phyloP scores from a whole-genome alignment of 2,329 filamentous ascomycete species.

The Grosmannia serpens region DNA sequence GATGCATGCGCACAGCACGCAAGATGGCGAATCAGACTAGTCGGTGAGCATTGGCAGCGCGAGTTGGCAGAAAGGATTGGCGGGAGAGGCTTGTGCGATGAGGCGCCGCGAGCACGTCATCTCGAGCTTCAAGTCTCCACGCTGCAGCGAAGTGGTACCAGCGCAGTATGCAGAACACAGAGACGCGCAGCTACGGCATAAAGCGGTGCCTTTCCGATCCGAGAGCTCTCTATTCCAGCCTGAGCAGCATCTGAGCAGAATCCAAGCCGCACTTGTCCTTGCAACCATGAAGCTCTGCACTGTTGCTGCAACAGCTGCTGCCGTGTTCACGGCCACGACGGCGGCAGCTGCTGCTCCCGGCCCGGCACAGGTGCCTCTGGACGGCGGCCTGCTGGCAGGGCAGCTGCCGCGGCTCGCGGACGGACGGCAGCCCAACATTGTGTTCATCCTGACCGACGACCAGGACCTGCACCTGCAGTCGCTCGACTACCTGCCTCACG shows the following conservation, averaged over 20 bases:
- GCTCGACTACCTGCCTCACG: slow-evolving; percentile 42
- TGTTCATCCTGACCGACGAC: slow-evolving; percentile 52
- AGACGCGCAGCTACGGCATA: too few relatives aligned
- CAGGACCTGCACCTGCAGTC: slow-evolving; percentile 52
- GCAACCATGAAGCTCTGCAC: background rate
- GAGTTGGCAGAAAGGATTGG: background rate
- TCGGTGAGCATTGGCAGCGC: too few relatives aligned
- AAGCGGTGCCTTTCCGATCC: too few relatives aligned
- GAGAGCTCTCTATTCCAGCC: too few relatives aligned
- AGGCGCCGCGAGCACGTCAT: background rate
- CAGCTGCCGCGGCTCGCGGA: background rate
- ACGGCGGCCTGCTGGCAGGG: background rate
- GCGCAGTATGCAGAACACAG: too few relatives aligned
- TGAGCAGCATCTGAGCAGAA: too few relatives aligned
- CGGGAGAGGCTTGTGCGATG: background rate
- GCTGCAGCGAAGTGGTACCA: too few relatives aligned
- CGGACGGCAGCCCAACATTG: slow-evolving; percentile 10
- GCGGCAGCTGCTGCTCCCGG: background rate
- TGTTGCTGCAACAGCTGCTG: background rate
- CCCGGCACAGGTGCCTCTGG: background rate
- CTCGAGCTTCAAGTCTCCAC: background rate
- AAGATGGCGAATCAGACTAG: background rate
- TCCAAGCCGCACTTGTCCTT: too few relatives aligned
- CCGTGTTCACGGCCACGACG: background rate
- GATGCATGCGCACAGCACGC: background rate